A percentile compares a stretch with the other conserved stretches of the same genome.
phyloP scores from a whole-genome alignment of 176 grass and related monocot species.

The Avena insularis region DNA sequence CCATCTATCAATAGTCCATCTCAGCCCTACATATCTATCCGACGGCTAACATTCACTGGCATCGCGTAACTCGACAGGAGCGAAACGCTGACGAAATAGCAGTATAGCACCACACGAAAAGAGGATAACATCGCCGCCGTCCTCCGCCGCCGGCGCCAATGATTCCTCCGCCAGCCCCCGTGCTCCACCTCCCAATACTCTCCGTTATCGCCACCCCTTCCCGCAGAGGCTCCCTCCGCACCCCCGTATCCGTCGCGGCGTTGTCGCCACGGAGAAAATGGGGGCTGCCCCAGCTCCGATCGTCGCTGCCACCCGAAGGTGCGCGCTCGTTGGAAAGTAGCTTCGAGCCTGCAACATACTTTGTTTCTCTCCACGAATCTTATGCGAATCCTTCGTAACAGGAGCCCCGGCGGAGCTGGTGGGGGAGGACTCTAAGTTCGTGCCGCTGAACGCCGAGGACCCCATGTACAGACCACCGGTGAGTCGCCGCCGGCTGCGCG shows the following conservation, averaged over 20 bases:
- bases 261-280: constrained; percentile 10
- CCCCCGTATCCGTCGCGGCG: neutral
- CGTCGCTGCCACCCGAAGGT: constrained; percentile 50
- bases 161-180: constrained; percentile 28
- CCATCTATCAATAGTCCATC: neutral
- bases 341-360: neutral
- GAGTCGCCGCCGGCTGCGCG: constrained; percentile 35
- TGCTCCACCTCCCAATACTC: neutral
- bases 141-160: constrained; percentile 40
- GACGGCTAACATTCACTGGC: neutral
- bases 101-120: neutral
- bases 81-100: constrained; percentile 1
- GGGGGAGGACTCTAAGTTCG: constrained; percentile 91
- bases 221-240: too few species aligned
- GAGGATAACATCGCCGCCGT: constrained; percentile 27
- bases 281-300: constrained; percentile 29
- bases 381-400: constrained; percentile 31
- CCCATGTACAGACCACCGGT: constrained; percentile 87
- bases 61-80: neutral
- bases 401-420: constrained; percentile 61
- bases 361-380: neutral
- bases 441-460: constrained; percentile 81
- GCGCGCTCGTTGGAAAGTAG: neutral
- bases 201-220: neutral
- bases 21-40: neutral